These are phyloP conservation scores for Suillus fuscotomentosus DNA, from an alignment of 768 basidiomycete genomes.

Conservation along the genomic window DNA sequence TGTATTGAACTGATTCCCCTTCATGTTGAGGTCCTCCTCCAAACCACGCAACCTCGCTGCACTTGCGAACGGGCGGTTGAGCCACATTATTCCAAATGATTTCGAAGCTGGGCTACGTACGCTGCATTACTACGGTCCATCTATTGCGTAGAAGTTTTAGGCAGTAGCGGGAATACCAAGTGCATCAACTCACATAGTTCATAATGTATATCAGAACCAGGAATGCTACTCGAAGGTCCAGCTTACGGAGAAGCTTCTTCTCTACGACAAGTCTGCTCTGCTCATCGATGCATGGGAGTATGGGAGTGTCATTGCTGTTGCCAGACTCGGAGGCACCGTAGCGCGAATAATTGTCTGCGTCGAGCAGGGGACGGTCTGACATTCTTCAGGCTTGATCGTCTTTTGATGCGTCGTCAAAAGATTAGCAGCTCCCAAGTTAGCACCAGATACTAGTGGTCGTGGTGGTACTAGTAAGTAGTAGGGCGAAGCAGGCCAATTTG, in stretches of 20 bases:
- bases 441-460: not conserved
- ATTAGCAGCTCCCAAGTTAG: not conserved
- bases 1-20: slow-evolving; percentile 62
- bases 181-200: slow-evolving; percentile 38
- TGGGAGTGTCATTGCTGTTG: not conserved
- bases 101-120: slow-evolving; percentile 32
- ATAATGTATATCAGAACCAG: slow-evolving; percentile 46
- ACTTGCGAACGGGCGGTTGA: slow-evolving; percentile 30
- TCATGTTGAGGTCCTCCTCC: slow-evolving; percentile 60
- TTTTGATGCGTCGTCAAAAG: not conserved
- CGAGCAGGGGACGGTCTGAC: not conserved
- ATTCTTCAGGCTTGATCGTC: not conserved
- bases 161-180: not conserved
- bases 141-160: slow-evolving; percentile 32
- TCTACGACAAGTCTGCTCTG: slow-evolving; percentile 40
- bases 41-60: slow-evolving; percentile 72
- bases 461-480: too few relatives aligned
- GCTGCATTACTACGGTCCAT: slow-evolving; percentile 69
- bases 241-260: slow-evolving; percentile 40
- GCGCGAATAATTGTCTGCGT: not conserved
- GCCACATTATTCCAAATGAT: not conserved
- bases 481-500: not conserved
- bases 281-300: slow-evolving; percentile 9
- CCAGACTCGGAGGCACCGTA: not conserved
- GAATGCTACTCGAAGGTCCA: slow-evolving; percentile 43